These are phyloP conservation scores for Talaromyces marneffei DNA, from an alignment of 2,329 filamentous ascomycete species.

Conservation along the genomic window DNA sequence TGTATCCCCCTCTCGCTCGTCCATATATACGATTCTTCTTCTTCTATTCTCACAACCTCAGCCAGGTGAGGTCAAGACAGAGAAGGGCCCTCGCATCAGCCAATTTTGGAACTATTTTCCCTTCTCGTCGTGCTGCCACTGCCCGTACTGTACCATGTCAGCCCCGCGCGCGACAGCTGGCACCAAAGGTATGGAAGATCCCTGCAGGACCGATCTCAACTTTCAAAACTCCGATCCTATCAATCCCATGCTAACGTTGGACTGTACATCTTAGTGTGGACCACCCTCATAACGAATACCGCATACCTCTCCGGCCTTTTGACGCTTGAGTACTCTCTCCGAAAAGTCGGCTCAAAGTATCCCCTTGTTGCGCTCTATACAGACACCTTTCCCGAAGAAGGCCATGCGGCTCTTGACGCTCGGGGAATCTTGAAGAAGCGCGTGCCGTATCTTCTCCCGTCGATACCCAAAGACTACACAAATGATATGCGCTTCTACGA, in stretches of 20 bases:
- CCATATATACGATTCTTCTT: neutral
- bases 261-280: slow-evolving; percentile 60
- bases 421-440: slow-evolving; percentile 64
- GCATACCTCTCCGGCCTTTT: slow-evolving; percentile 76
- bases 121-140: neutral
- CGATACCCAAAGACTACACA: slow-evolving; percentile 59
- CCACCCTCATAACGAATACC: slow-evolving; percentile 77
- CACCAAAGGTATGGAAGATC: slow-evolving; percentile 7
- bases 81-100: neutral
- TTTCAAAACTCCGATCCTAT: neutral
- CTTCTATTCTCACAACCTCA: neutral
- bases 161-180: neutral
- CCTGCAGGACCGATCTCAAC: neutral
- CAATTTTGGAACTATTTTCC: neutral
- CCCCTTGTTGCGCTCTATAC: slow-evolving; percentile 81
- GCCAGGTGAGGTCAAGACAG: neutral
- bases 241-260: neutral
- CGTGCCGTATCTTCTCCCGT: slow-evolving; percentile 68
- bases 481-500: slow-evolving; percentile 82
- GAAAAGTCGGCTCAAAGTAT: slow-evolving; percentile 59
- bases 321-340: slow-evolving; percentile 72
- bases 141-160: neutral
- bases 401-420: slow-evolving; percentile 61
- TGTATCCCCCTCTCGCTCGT: neutral
- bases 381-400: slow-evolving; percentile 63